Conservation (phyloP, 192 early-diverging fungal species). For the Pilaira anomala region DNA sequence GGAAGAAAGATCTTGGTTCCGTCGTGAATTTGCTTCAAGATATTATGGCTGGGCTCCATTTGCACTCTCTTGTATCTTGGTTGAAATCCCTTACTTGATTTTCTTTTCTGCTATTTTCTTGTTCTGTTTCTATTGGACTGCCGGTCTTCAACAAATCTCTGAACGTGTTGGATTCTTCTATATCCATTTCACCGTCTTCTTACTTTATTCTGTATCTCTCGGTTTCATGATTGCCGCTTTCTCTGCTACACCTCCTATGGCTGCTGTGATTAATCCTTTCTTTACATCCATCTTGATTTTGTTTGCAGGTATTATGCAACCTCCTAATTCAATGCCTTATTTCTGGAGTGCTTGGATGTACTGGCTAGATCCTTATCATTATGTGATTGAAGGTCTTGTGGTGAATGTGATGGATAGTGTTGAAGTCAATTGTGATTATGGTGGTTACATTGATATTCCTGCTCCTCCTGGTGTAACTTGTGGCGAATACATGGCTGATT, state of each 20-base stretch:
- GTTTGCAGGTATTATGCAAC: slow-evolving; percentile 61
- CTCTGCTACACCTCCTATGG: slow-evolving; percentile 52
- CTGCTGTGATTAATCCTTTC: slow-evolving; percentile 62
- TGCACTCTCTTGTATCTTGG: slow-evolving; percentile 53
- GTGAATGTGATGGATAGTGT: slow-evolving; percentile 54
- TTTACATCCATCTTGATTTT: slow-evolving; percentile 55
- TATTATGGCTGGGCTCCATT: slow-evolving; percentile 66
- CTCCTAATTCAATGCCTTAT: slow-evolving; percentile 50
- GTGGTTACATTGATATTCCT: slow-evolving; percentile 44
- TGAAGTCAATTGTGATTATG: slow-evolving; percentile 39
- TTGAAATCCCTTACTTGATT: slow-evolving; percentile 62
- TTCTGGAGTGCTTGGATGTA: slow-evolving; percentile 70
- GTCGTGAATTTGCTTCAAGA: slow-evolving; percentile 59
- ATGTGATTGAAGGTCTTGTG: slow-evolving; percentile 59
- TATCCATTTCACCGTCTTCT: slow-evolving; percentile 50
- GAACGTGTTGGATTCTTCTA: slow-evolving; percentile 62
- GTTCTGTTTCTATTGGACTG: slow-evolving; percentile 59
- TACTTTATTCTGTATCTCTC: slow-evolving; percentile 54
- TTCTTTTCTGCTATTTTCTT: slow-evolving; percentile 53
- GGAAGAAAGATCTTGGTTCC: slow-evolving; percentile 55
- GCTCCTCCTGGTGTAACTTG: slow-evolving; percentile 49
- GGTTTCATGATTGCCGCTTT: slow-evolving; percentile 66
- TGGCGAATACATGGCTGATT: slow-evolving; percentile 45
- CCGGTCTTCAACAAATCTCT: slow-evolving; percentile 44
- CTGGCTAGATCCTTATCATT: slow-evolving; percentile 58